These are phyloP conservation scores for Groenewaldozyma salmanticensis DNA, from an alignment of 805 yeast genomes.

Conservation along the genomic window DNA sequence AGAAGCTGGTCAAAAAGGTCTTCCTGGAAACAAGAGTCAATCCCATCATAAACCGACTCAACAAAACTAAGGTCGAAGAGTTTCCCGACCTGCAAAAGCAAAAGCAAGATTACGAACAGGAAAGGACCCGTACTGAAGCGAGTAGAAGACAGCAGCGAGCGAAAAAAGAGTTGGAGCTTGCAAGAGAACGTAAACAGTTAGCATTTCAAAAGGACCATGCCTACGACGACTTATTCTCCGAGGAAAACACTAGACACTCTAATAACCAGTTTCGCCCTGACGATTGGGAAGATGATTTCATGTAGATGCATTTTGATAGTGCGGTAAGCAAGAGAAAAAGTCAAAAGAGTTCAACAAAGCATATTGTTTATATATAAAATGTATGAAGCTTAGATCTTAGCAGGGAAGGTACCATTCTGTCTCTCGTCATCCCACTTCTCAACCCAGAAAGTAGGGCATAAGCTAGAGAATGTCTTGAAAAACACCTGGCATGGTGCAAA, in stretches of 20 bases:
- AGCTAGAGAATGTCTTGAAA: slow-evolving; percentile 78
- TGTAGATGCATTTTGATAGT: slow-evolving; percentile 23
- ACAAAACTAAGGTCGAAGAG: slow-evolving; percentile 53
- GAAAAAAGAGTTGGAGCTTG: slow-evolving; percentile 32
- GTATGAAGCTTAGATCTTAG: slow-evolving; percentile 19
- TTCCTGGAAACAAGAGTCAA: slow-evolving; percentile 50
- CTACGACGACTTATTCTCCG: slow-evolving; percentile 41
- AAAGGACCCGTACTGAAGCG: slow-evolving; percentile 21
- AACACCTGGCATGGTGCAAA: slow-evolving; percentile 96
- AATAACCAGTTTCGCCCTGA: slow-evolving; percentile 41
- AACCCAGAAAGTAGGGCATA: slow-evolving; percentile 32
- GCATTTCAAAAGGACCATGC: slow-evolving; percentile 32
- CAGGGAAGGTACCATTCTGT: slow-evolving; percentile 47
- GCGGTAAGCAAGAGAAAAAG: background rate
- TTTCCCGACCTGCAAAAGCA: slow-evolving; percentile 38
- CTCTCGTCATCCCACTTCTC: slow-evolving; percentile 35
- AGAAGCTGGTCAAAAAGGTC: slow-evolving; percentile 42
- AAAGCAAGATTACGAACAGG: slow-evolving; percentile 33
- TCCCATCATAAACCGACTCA: slow-evolving; percentile 48
- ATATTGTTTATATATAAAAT: background rate
- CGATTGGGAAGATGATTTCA: slow-evolving; percentile 50
- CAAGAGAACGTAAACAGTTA: slow-evolving; percentile 21
- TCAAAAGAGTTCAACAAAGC: background rate
- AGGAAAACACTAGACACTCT: slow-evolving; percentile 34
- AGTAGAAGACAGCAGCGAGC: slow-evolving; percentile 30